These are phyloP conservation scores for Salix suchowensis DNA, from an alignment of 345 rosid genomes.

Conservation along the genomic window DNA sequence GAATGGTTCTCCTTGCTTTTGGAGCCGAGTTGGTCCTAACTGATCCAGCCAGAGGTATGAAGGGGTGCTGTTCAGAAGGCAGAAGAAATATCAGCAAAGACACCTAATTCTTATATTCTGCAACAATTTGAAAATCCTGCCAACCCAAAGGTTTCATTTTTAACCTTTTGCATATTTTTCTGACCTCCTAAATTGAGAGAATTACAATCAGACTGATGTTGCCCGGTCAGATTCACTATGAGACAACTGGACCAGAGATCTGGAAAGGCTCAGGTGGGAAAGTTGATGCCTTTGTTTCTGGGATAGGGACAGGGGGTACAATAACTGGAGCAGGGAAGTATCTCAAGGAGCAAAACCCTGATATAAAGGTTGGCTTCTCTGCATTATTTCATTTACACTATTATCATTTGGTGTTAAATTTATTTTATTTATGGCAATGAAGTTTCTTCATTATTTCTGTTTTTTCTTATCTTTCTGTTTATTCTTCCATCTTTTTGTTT, in stretches of 20 bases:
- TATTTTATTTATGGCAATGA: background rate
- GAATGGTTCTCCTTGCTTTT: constrained; percentile 70
- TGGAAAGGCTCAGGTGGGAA: constrained; percentile 62
- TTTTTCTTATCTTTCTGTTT: background rate
- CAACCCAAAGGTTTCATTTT: constrained; percentile 59
- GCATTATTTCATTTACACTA: constrained; percentile 3
- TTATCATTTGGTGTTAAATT: background rate
- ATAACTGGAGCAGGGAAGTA: constrained; percentile 54
- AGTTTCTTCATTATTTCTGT: background rate
- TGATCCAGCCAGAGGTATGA: constrained; percentile 62
- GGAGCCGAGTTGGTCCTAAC: constrained; percentile 77
- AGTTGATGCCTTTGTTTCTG: constrained; percentile 57
- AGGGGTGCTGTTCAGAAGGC: constrained; percentile 71
- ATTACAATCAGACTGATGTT: background rate
- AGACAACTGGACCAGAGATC: constrained; percentile 64
- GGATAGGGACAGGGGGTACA: constrained; percentile 68
- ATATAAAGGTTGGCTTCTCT: constrained; percentile 43
- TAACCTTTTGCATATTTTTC: background rate
- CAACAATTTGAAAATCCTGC: constrained; percentile 70
- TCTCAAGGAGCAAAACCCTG: constrained; percentile 66
- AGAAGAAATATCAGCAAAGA: constrained; percentile 53
- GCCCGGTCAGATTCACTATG: constrained; percentile 51
- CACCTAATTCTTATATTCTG: constrained; percentile 58
- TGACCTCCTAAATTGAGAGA: constrained; percentile 1
- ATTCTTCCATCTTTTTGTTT: background rate